Evolutionary conservation across 208 protist genomes (phyloP), one percentile per base, ranked within the genome.

Genomic region (Leptomonas pyrrhocoris): DNA sequence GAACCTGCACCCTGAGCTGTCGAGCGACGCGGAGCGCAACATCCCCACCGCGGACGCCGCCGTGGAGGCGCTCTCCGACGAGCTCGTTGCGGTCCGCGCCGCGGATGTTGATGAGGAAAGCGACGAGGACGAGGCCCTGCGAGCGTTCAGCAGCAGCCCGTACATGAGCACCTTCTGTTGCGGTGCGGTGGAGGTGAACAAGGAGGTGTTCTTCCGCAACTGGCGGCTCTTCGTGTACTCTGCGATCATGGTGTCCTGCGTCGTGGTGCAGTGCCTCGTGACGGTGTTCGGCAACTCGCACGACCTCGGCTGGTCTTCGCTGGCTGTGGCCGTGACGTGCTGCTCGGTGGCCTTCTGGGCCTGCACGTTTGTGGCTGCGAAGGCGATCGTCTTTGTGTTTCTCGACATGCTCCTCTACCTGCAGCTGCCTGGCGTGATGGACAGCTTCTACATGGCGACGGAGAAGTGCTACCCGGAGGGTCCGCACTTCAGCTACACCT

Each of bases 401-500:
- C 45, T 74, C 36, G 68, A 65, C 71, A 64, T 56, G 16, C 25
- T 73, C n/a, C 42, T 82, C 58, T 92, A 92, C 75, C 54, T 89
- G 25, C 68, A 80, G 55, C 56, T 92, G 13, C 77, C 74, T 27
- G 82, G 83, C 40, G 79, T 75, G 7, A 31, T 89, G 31, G 74
- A 92, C 50, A 53, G 25, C 36, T 92, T 90, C 54, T 94, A 82
- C 73, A 67, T 74, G 31, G 83, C 81, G 31, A 62, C 19, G 18
- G 40, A 82, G 40, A 58, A 82, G 40, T 91, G 85, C 57, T 0
- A 79, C 2, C 70, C 74, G 0, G 77, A 70, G 58, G 80, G 68
- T 13, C 88, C 88, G 18, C 49, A 91, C 69, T 94, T 94, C 68
- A 75, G 45, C 31, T 83, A 84, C 50, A 80, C 62, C 28, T 94